phyloP scores from a whole-genome alignment of 345 rosid genomes.

The Linum usitatissimum region DNA sequence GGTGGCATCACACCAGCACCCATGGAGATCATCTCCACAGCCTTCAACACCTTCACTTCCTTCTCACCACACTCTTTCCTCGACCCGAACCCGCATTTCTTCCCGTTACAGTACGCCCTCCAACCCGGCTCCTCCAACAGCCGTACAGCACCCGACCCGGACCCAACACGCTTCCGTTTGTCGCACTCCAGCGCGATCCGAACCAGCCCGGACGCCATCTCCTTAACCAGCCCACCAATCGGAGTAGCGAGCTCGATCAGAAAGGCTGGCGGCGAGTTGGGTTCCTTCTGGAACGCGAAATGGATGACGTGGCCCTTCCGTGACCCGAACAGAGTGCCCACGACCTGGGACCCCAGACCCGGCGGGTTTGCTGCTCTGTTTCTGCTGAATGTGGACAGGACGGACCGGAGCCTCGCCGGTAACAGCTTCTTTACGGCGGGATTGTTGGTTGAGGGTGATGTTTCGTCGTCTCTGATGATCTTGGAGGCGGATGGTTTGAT shows the following conservation, averaged over 20 bases:
- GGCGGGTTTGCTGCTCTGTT: constrained; percentile 31
- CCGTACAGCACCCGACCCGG: constrained; percentile 21
- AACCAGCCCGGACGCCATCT: constrained; percentile 96
- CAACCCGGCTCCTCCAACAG: constrained; percentile 77
- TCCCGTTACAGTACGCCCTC: constrained; percentile 97
- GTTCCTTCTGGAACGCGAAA: constrained; percentile 79
- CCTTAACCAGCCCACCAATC: constrained; percentile 68
- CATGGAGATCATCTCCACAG: constrained; percentile 91
- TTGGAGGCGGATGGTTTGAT: constrained; percentile 25
- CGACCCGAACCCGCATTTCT: constrained; percentile 69
- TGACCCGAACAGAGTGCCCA: constrained; percentile 84
- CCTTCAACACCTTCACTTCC: constrained; percentile 67
- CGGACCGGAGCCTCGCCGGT: constrained; percentile 66
- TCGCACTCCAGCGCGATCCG: constrained; percentile 91
- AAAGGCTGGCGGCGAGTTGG: constrained; percentile 69
- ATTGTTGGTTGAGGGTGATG: constrained; percentile 9
- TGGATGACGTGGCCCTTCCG: constrained; percentile 92
- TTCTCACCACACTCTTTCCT: constrained; percentile 65
- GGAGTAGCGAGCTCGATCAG: constrained; percentile 86
- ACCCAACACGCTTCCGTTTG: constrained; percentile 26
- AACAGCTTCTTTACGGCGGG: constrained; percentile 39
- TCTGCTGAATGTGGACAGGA: constrained; percentile 44
- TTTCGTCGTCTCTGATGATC: constrained; percentile 14
- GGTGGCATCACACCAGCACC: constrained; percentile 92
- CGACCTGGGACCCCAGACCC: constrained; percentile 54